Evolutionary conservation across 1,139 yeast genomes (phyloP), one percentile per base, ranked within the genome.

Genomic region (Meyerozyma guilliermondii): DNA sequence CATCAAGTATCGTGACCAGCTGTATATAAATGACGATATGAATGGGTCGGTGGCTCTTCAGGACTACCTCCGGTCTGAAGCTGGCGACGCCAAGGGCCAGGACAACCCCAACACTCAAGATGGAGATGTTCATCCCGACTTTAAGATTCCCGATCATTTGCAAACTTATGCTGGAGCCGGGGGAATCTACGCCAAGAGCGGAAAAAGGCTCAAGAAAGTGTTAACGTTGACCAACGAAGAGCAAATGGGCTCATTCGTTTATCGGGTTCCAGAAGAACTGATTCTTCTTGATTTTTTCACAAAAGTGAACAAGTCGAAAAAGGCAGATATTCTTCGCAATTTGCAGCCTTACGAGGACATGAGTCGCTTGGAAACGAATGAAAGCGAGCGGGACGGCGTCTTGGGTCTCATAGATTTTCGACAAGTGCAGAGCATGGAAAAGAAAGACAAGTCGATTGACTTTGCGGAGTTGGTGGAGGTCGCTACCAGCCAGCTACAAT

Each of bases 281-380:
- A 72, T 92, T 4, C 64, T 85, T 39, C 63, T 89, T 27, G 96
- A 91, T 59, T 92, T 92, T 56, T 60, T 87, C 30, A 79, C 79
- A 39, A 71, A 65, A 35, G 63, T 65, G 1, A 73, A 68, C 22
- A 52, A 55, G 27, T 42, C 47, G 9, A 51, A 58, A 13, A 70
- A 68, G 42, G 43, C 58, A 8, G 47, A 49, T 3, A 50, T 71
- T 3, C 38, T 74, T 16, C 50, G 56, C 7, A 50, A 53, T 14
- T 50, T 74, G 29, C 41, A 46, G 16, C 50, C 51, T 11, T 63
- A 63, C 40, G 66, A 63, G 14, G 46, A 45, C 22, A 47, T 44
- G 29, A 42, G 52, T 3, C 43, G 61, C 20, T 27, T 52, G 10
- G 65, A 65, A 43, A 40, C 46, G 8, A 50, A 54, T 35, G 47